Conservation (phyloP, 371 early-diverging fungal genomes). For the Rhizopus delemar region DNA sequence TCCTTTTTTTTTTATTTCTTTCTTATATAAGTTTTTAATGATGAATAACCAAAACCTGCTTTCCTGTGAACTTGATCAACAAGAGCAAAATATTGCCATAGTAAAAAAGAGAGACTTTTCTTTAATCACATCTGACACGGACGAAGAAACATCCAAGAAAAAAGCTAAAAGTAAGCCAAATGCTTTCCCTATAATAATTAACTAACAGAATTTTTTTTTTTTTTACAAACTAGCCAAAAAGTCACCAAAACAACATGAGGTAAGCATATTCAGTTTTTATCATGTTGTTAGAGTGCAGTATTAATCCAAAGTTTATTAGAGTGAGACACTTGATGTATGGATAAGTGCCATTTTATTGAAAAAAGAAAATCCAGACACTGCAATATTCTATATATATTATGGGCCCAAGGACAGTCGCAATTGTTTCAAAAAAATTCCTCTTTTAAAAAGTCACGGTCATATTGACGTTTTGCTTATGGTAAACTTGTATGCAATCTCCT, state of each 20-base stretch:
- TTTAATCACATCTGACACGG: conserved; percentile 2
- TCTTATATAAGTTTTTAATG: conserved; percentile 14
- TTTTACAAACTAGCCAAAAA: conserved; percentile 2
- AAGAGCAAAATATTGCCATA: conserved; percentile 2
- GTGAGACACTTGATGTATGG: conserved; percentile 12
- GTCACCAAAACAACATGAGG: not conserved
- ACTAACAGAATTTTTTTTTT: not conserved
- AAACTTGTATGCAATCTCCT: not conserved
- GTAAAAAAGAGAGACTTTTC: conserved; percentile 16
- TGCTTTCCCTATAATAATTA: not conserved
- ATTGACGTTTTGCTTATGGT: conserved; percentile 28
- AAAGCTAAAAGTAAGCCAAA: conserved; percentile 13
- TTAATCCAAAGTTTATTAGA: not conserved
- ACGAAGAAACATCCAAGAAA: conserved; percentile 6
- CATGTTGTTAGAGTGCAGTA: conserved; percentile 2
- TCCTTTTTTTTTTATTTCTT: conserved; percentile 1
- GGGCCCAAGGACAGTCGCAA: conserved; percentile 21
- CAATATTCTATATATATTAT: conserved; percentile 19
- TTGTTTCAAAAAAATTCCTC: conserved; percentile 6
- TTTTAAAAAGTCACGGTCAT: conserved; percentile 8
- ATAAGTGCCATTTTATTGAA: conserved; percentile 14
- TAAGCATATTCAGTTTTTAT: not conserved
- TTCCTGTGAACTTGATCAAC: conserved; percentile 22
- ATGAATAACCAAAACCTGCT: conserved; percentile 20
- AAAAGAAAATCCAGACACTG: conserved; percentile 7